Evolutionary conservation across 805 yeast genomes (phyloP).

Genomic region (Metschnikowia shivogae): DNA sequence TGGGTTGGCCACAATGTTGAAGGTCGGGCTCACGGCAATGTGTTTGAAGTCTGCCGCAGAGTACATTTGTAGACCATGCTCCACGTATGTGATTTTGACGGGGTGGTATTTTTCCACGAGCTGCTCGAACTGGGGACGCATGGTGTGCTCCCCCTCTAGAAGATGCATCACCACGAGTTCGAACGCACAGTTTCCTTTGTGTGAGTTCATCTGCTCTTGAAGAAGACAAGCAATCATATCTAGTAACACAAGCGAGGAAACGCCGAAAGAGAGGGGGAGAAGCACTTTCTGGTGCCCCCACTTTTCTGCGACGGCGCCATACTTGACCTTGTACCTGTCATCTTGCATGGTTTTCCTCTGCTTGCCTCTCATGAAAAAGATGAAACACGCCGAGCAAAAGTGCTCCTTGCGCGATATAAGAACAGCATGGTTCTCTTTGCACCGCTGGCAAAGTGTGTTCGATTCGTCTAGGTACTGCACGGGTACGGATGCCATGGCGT

Average conservation of each 20-base stretch:
- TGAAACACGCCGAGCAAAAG: slow-evolving; percentile 66
- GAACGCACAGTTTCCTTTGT: slow-evolving; percentile 68
- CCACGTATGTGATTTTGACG: slow-evolving; percentile 32
- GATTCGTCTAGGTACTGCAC: slow-evolving; percentile 13
- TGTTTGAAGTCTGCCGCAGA: slow-evolving; percentile 23
- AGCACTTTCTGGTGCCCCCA: slow-evolving; percentile 43
- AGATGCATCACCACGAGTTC: slow-evolving; percentile 49
- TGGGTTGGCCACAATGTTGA: slow-evolving; percentile 10
- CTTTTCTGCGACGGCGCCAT: slow-evolving; percentile 36
- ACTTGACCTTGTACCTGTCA: slow-evolving; percentile 71
- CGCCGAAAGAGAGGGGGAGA: slow-evolving; percentile 63
- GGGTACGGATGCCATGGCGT: slow-evolving; percentile 13
- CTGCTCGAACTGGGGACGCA: slow-evolving; percentile 13
- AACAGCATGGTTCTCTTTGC: slow-evolving; percentile 41
- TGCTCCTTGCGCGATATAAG: slow-evolving; percentile 57
- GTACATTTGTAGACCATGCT: slow-evolving; percentile 41
- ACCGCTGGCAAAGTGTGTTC: slow-evolving; percentile 41
- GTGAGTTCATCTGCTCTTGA: slow-evolving; percentile 56
- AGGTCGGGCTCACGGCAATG: slow-evolving; percentile 13
- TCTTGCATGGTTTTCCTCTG: slow-evolving; percentile 74
- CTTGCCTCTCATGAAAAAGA: slow-evolving; percentile 69
- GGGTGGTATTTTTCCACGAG: slow-evolving; percentile 19
- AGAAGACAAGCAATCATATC: slow-evolving; percentile 62
- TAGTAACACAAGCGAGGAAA: slow-evolving; percentile 60
- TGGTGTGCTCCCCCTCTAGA: slow-evolving; percentile 28